Base-by-base conservation (phyloP, 352 stramenopile genomes). In the Phytophthora sp. region DNA sequence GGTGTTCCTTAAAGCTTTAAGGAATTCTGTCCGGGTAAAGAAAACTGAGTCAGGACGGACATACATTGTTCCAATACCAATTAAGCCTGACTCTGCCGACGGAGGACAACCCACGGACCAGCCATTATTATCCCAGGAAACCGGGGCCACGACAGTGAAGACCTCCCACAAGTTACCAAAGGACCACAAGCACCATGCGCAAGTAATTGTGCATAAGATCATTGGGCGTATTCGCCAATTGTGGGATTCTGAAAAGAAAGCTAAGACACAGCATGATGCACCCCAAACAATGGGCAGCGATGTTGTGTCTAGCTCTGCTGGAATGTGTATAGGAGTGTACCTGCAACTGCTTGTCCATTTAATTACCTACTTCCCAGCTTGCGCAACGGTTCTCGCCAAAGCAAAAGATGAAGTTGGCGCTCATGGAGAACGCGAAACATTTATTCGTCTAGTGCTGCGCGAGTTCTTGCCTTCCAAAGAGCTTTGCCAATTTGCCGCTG, bases 31-130 rank as follows among this genome's bases (percentile, higher is more conserved):
- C 9, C 50, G 70, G 17, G 76, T 96, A 23, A 92, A 90, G 61
- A 93, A 89, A 35, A 94, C 76, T 24, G 83, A 95, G 26, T 91
- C 84, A 1, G 87, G 88, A 10, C 82, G 88, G 24, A 73, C 87
- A 10, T 96, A 96, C 53, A 77, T 96, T 20, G 35, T 94, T 4
- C 76, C 69, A 8, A 80, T 66, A 51, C 72, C 71, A 8, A 68
- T 62, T 50, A 67, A 76, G 34, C 5, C 39, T 17, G 61, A 74
- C 7, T 48, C 12, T 41, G 43, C n/a, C 9, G 69, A 72, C 24
- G 48, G 55, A 26, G 31, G 17, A 12, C 69, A 57, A 20, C 46
- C 20, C 30, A 10, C 17, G 35, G 17, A 37, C 8, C 54, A 57
- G 15, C 41, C 35, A 10, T 13, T 44, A 45, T 30, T 41, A 13